Conservation (phyloP, 441 rosid genomes). For the Populus tomentosa region DNA sequence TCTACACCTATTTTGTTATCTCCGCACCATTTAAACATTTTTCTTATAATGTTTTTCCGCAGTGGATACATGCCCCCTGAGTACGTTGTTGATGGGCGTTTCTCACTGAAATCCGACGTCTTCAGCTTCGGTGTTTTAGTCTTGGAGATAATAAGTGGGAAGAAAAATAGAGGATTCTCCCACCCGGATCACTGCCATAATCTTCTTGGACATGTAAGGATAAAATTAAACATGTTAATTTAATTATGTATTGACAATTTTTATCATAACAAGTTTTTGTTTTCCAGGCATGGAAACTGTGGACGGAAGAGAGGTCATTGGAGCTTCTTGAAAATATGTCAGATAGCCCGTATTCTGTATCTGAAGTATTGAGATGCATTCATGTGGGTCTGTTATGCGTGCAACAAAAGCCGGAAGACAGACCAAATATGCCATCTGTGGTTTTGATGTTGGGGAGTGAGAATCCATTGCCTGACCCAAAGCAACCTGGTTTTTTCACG, state of each 20-base stretch:
- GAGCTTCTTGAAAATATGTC: constrained; percentile 10
- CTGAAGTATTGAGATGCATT: constrained; percentile 7
- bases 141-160: constrained; percentile 32
- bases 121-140: constrained; percentile 35
- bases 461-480: constrained; percentile 14
- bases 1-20: background rate
- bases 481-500: constrained; percentile 23
- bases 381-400: constrained; percentile 18
- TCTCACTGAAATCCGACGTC: constrained; percentile 33
- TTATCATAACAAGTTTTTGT: too few relatives aligned
- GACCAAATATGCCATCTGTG: constrained; percentile 20
- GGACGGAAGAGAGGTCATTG: constrained; percentile 8
- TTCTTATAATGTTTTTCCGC: background rate
- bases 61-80: constrained; percentile 40
- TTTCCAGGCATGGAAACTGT: constrained; percentile 24
- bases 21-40: too few relatives aligned
- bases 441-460: constrained; percentile 21
- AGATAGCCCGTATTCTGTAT: background rate
- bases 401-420: constrained; percentile 13
- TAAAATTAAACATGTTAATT: too few relatives aligned
- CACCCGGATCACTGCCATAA: constrained; percentile 27
- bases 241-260: too few relatives aligned
- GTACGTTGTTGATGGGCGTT: constrained; percentile 29
- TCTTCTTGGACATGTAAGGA: constrained; percentile 42
- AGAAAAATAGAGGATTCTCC: constrained; percentile 26